These are phyloP conservation scores for Neoboletus subvelutipes DNA, from an alignment of 768 basidiomycete species.

Conservation along the genomic window DNA sequence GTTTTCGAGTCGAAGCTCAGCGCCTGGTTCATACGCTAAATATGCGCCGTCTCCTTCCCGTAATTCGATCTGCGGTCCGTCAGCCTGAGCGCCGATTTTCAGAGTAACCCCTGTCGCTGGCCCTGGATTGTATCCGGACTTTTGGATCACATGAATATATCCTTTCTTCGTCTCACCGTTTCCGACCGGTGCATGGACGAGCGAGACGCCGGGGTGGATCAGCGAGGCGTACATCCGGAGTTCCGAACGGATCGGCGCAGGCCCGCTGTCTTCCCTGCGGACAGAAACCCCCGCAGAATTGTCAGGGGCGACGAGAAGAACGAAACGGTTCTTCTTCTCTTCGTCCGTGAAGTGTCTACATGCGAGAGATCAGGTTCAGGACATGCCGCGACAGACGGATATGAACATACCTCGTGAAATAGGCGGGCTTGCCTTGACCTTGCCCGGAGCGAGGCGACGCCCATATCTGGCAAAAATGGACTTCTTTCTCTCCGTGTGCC, in stretches of 20 bases:
- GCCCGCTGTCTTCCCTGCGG: slow-evolving; percentile 68
- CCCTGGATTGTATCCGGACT: slow-evolving; percentile 71
- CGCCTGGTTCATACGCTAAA: slow-evolving; percentile 44
- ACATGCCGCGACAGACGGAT: not conserved
- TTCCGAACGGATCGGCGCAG: slow-evolving; percentile 75
- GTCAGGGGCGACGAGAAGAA: slow-evolving; percentile 73
- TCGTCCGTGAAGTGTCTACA: slow-evolving; percentile 72
- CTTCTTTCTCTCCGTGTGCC: slow-evolving; percentile 45
- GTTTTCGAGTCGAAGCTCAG: slow-evolving; percentile 52
- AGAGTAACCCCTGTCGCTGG: slow-evolving; percentile 57
- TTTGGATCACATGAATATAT: slow-evolving; percentile 87
- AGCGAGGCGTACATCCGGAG: slow-evolving; percentile 75
- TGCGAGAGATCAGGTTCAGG: not conserved
- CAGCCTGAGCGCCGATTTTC: slow-evolving; percentile 44
- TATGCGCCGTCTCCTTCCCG: slow-evolving; percentile 91
- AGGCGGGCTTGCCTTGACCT: slow-evolving; percentile 52
- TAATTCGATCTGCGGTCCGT: slow-evolving; percentile 48
- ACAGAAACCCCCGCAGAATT: slow-evolving; percentile 53
- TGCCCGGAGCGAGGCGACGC: slow-evolving; percentile 42
- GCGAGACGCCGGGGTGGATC: slow-evolving; percentile 52
- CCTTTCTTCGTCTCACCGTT: slow-evolving; percentile 52
- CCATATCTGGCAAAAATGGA: slow-evolving; percentile 75
- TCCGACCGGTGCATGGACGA: slow-evolving; percentile 49
- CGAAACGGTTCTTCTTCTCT: slow-evolving; percentile 75
- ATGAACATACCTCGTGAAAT: slow-evolving; percentile 67